Percentiles rank a stretch among this genome's conserved stretches.
Evolutionary conservation across 345 rosid species (phyloP).

Genomic region (Melaleuca quinquenervia): DNA sequence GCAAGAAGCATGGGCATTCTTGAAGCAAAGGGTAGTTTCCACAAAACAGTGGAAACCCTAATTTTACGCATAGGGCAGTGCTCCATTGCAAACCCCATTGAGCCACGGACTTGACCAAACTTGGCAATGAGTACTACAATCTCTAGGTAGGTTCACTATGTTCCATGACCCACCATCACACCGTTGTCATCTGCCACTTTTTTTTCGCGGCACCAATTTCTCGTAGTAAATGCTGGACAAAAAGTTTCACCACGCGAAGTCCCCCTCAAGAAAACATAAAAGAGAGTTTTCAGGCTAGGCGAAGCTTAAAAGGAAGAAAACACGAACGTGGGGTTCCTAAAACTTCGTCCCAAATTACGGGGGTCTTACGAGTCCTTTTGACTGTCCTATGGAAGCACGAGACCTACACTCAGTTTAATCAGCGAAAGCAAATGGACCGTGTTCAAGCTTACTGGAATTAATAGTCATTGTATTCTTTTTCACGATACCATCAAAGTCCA

Average conservation of each 20-base stretch:
- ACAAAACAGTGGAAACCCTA: neutral
- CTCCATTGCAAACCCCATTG: neutral
- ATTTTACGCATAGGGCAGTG: neutral
- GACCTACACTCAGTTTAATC: neutral
- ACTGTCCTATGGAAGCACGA: neutral
- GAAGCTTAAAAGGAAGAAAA: neutral
- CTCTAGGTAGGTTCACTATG: neutral
- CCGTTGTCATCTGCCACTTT: neutral
- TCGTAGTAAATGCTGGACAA: neutral
- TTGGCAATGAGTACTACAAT: neutral
- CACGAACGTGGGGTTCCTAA: neutral
- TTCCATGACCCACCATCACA: neutral
- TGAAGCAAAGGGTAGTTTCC: neutral
- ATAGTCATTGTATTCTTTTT: neutral
- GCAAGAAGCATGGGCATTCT: neutral
- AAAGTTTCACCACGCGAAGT: neutral
- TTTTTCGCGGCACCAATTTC: neutral
- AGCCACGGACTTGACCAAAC: neutral
- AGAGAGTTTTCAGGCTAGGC: neutral
- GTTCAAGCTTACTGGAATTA: neutral
- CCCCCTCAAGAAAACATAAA: neutral
- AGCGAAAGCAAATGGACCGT: neutral
- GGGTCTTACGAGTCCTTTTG: neutral
- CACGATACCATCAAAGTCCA: neutral
- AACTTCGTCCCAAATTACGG: neutral